Percentiles rank a stretch among this genome's conserved stretches.
phyloP scores from a whole-genome alignment of 2,329 filamentous ascomycete species.

The Alternaria viburni region DNA sequence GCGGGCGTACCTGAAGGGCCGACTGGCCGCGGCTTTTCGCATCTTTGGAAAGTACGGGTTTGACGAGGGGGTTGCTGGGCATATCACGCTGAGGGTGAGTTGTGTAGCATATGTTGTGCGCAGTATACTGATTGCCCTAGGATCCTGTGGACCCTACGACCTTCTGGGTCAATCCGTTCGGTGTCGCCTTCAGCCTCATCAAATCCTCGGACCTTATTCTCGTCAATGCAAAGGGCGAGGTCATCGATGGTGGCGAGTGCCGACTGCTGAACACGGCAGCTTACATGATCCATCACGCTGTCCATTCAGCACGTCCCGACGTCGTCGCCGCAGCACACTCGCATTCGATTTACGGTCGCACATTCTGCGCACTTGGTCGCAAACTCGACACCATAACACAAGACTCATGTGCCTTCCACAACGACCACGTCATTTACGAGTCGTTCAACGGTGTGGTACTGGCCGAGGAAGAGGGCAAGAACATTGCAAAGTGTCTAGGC shows the following conservation, averaged over 20 bases:
- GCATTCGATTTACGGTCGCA: slow-evolving; percentile 64
- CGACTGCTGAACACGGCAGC: slow-evolving; percentile 54
- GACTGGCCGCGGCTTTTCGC: slow-evolving; percentile 47
- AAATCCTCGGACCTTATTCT: slow-evolving; percentile 71
- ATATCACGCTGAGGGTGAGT: slow-evolving; percentile 64
- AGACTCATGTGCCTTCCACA: slow-evolving; percentile 62
- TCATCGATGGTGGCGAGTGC: slow-evolving; percentile 65
- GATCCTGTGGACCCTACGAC: slow-evolving; percentile 64
- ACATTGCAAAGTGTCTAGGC: slow-evolving; percentile 58
- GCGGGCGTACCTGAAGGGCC: slow-evolving; percentile 46
- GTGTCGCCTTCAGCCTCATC: slow-evolving; percentile 66
- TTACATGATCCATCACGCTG: slow-evolving; percentile 66
- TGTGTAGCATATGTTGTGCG: not conserved
- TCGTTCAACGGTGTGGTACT: slow-evolving; percentile 62
- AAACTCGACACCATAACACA: slow-evolving; percentile 66
- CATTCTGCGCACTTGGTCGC: slow-evolving; percentile 68
- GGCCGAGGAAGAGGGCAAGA: slow-evolving; percentile 59
- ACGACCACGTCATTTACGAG: slow-evolving; percentile 60
- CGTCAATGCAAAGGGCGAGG: slow-evolving; percentile 65
- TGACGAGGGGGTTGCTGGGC: slow-evolving; percentile 62
- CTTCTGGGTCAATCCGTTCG: slow-evolving; percentile 73
- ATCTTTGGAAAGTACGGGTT: slow-evolving; percentile 50
- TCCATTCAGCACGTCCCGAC: slow-evolving; percentile 65
- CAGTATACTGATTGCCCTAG: slow-evolving; percentile 19
- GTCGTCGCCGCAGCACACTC: slow-evolving; percentile 65